A percentile compares a stretch with the other conserved stretches of the same genome.
Evolutionary conservation across 139 green algal genomes (phyloP).

Genomic region (Chlorella sp.): DNA sequence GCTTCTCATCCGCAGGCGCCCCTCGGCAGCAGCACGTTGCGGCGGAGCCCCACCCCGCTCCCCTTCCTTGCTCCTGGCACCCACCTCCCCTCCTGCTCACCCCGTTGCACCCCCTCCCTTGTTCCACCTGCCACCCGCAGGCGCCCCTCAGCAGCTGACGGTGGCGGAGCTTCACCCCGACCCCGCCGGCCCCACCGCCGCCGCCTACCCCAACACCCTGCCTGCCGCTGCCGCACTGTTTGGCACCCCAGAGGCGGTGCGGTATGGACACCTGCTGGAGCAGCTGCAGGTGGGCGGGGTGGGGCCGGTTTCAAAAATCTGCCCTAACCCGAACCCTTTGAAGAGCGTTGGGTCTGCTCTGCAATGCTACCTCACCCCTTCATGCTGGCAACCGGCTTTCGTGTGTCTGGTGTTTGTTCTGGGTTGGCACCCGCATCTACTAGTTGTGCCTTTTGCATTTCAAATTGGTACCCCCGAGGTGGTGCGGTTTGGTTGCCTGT

Average conservation of each 20-base stretch:
- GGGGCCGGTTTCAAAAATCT: not conserved
- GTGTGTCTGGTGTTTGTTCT: no score
- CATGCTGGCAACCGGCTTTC: no score
- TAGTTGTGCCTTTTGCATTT: no score
- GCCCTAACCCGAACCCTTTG: no score
- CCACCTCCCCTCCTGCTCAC: no score
- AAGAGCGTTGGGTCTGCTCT: no score
- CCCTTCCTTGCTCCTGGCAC: no score
- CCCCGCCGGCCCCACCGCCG: not conserved
- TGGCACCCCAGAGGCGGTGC: not conserved
- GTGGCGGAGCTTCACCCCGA: slow-evolving; percentile 17
- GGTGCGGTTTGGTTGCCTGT: slow-evolving; percentile 20
- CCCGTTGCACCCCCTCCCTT: not conserved
- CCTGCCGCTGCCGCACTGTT: slow-evolving; percentile 37
- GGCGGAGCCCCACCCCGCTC: slow-evolving; percentile 1
- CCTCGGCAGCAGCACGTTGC: no score
- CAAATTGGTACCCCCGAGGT: slow-evolving; percentile 10
- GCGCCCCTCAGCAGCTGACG: not conserved
- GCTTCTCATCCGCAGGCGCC: no score
- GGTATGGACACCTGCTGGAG: slow-evolving; percentile 34
- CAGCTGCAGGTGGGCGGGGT: slow-evolving; percentile 33
- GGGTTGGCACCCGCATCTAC: no score
- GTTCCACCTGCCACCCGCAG: no score
- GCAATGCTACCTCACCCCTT: no score
- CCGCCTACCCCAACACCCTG: slow-evolving; percentile 49